A percentile compares a stretch with the other conserved stretches of the same genome.
Conservation (phyloP, 176 grass and related monocot species). For the Urochloa ruziziensis region DNA sequence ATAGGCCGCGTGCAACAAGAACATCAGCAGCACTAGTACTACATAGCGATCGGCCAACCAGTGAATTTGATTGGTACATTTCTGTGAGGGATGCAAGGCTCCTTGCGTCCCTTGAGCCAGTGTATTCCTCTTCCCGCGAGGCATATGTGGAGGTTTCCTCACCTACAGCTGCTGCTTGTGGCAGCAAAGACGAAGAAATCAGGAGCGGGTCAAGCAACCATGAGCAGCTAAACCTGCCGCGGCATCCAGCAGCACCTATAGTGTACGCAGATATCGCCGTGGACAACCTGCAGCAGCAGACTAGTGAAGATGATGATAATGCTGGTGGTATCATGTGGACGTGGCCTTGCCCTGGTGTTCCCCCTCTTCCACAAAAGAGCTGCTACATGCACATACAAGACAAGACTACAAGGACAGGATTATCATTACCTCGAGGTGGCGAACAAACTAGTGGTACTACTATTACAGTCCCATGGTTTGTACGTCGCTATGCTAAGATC, state of each 20-base stretch:
- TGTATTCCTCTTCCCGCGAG: background rate
- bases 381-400: slow-evolving; percentile 16
- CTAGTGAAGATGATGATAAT: background rate
- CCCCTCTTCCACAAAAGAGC: too few relatives aligned
- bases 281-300: background rate
- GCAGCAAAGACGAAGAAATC: background rate
- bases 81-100: slow-evolving; percentile 1
- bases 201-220: too few relatives aligned
- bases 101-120: background rate
- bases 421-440: accelerated
- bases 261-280: background rate
- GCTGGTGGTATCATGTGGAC: background rate
- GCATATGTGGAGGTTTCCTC: slow-evolving; percentile 21
- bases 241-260: background rate
- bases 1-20: background rate
- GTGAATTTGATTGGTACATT: background rate
- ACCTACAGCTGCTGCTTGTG: too few relatives aligned
- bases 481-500: accelerated
- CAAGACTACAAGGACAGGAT: background rate
- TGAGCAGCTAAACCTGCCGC: background rate
- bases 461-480: background rate
- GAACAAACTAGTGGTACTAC: background rate
- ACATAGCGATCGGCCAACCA: background rate
- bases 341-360: background rate
- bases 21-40: background rate